phyloP scores from a whole-genome alignment of 2,329 filamentous ascomycete genomes.

The Xylariaceae sp. region DNA sequence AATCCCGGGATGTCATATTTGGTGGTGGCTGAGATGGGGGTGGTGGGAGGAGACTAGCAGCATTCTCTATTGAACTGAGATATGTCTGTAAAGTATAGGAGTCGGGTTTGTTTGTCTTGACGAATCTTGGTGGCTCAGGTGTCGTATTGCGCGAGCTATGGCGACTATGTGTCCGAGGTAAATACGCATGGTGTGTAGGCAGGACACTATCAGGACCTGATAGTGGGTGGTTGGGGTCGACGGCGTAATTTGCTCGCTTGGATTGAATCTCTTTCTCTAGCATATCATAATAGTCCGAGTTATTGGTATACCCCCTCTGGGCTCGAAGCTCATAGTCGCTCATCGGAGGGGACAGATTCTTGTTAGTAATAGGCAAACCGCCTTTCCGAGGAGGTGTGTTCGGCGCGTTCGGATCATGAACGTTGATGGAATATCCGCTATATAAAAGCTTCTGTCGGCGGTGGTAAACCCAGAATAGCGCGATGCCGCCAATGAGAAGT shows the following conservation, averaged over 20 bases:
- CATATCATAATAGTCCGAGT: conserved; percentile 39
- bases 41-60: conserved; percentile 12
- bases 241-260: conserved; percentile 24
- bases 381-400: conserved; percentile 18
- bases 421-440: conserved; percentile 26
- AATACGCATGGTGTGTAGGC: conserved; percentile 48
- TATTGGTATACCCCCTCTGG: conserved; percentile 26
- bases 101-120: conserved; percentile 24
- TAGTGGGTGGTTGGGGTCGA: conserved; percentile 23
- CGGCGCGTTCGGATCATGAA: conserved; percentile 22
- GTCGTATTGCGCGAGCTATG: conserved; percentile 16
- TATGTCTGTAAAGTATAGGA: conserved; percentile 37
- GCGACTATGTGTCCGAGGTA: conserved; percentile 36
- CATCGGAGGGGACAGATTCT: conserved; percentile 12
- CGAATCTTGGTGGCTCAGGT: conserved; percentile 14
- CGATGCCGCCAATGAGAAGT: conserved; percentile 38
- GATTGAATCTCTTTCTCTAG: conserved; percentile 31
- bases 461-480: conserved; percentile 47
- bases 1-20: conserved; percentile 7
- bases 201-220: conserved; percentile 31
- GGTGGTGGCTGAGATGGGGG: conserved; percentile 19
- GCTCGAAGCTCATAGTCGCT: conserved; percentile 28
- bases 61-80: conserved; percentile 30
- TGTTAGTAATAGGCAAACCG: conserved; percentile 12
- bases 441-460: conserved; percentile 38